Conservation (phyloP, 805 yeast species). For the Blastobotrys peoriensis region DNA sequence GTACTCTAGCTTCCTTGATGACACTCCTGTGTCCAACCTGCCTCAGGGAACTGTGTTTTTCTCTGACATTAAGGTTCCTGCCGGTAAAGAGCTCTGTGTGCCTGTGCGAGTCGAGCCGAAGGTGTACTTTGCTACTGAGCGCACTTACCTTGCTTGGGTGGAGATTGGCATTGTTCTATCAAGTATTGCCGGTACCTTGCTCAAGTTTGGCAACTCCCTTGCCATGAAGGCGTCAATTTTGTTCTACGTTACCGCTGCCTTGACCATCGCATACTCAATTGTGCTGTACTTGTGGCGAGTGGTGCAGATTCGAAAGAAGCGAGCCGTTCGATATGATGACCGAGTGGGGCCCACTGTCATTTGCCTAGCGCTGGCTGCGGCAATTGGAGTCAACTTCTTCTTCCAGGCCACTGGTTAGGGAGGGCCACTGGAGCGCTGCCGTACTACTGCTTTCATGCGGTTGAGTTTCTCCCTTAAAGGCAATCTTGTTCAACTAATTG, state of each 20-base stretch:
- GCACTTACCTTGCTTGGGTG: constrained; percentile 91
- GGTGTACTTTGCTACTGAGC: constrained; percentile 97
- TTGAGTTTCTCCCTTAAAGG: too few species aligned
- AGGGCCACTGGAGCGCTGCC: background rate
- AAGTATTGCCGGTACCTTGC: constrained; percentile 79
- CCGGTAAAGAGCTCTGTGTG: constrained; percentile 82
- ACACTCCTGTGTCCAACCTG: constrained; percentile 46
- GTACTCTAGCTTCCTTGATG: constrained; percentile 33
- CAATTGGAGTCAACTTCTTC: constrained; percentile 45
- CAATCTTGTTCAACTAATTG: background rate
- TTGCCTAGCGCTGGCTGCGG: constrained; percentile 65
- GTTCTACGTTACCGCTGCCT: constrained; percentile 73
- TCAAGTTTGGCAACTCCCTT: constrained; percentile 74
- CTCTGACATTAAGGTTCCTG: constrained; percentile 60
- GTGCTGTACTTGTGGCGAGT: constrained; percentile 77
- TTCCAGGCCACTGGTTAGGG: constrained; percentile 25
- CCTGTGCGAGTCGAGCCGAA: constrained; percentile 98
- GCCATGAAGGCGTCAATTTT: constrained; percentile 80
- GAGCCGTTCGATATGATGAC: constrained; percentile 82
- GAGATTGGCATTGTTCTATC: constrained; percentile 84
- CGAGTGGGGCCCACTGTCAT: constrained; percentile 79
- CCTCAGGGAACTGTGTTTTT: constrained; percentile 62
- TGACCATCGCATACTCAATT: constrained; percentile 67
- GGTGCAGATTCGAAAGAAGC: constrained; percentile 71
- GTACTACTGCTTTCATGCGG: too few species aligned